phyloP scores from a whole-genome alignment of 1,284 basidiomycete genomes.

The Porogramme epimiltina region DNA sequence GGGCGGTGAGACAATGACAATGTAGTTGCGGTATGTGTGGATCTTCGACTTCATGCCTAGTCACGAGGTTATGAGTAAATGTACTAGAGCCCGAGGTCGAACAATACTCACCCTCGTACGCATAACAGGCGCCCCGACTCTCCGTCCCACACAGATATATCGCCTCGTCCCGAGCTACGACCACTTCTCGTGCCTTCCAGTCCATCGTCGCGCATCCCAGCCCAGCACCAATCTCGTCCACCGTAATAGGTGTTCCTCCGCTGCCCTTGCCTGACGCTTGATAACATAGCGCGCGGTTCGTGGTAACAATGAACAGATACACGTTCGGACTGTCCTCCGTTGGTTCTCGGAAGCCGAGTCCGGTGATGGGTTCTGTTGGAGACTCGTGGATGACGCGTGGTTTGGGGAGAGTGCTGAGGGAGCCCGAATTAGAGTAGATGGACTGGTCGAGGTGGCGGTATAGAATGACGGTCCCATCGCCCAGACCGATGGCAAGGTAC shows the following conservation, averaged over 20 bases:
- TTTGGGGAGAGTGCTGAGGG: slow-evolving; percentile 75
- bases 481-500: slow-evolving; percentile 89
- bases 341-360: slow-evolving; percentile 84
- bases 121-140: slow-evolving; percentile 84
- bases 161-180: slow-evolving; percentile 91
- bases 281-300: slow-evolving; percentile 78
- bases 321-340: slow-evolving; percentile 50
- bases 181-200: slow-evolving; percentile 69
- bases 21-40: slow-evolving; percentile 76
- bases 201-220: slow-evolving; percentile 87
- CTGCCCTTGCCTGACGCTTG: slow-evolving; percentile 78
- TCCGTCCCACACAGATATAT: slow-evolving; percentile 87
- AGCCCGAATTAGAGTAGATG: slow-evolving; percentile 62
- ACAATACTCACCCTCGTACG: slow-evolving; percentile 75
- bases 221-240: slow-evolving; percentile 87
- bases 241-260: slow-evolving; percentile 63
- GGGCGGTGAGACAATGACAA: slow-evolving; percentile 89
- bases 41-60: slow-evolving; percentile 72
- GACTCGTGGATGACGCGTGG: slow-evolving; percentile 74
- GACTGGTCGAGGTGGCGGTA: slow-evolving; percentile 92
- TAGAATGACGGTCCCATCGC: slow-evolving; percentile 92
- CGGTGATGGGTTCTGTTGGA: slow-evolving; percentile 86
- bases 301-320: slow-evolving; percentile 87
- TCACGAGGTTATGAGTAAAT: not conserved
- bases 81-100: slow-evolving; percentile 5